Evolutionary conservation across 2,329 filamentous ascomycete species (phyloP).

Genomic region (Colletotrichum tofieldiae): DNA sequence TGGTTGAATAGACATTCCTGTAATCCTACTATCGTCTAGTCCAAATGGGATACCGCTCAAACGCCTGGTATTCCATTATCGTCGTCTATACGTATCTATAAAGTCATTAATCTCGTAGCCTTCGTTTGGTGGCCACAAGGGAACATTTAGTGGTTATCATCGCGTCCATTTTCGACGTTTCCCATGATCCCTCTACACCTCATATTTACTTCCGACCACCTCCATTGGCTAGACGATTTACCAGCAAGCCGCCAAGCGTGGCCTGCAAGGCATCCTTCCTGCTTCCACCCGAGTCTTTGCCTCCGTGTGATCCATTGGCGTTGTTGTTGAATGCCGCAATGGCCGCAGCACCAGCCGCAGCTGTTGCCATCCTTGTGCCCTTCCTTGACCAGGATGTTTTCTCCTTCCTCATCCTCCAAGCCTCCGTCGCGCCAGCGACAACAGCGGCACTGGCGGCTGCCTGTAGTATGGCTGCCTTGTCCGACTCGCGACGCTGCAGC

Average conservation of each 20-base stretch:
- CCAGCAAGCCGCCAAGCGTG: constrained; percentile 40
- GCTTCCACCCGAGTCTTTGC: constrained; percentile 15
- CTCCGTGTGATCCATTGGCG: neutral
- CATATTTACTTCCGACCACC: neutral
- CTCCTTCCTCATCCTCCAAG: constrained; percentile 41
- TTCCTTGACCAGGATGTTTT: constrained; percentile 40
- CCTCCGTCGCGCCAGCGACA: constrained; percentile 40
- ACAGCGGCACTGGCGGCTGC: constrained; percentile 41
- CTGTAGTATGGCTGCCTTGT: constrained; percentile 34
- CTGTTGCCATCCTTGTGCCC: constrained; percentile 38
- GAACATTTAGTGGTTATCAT: neutral
- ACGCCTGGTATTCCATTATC: constrained; percentile 1
- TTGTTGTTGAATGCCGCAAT: constrained; percentile 42
- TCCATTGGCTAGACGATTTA: constrained; percentile 37
- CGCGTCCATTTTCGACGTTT: neutral
- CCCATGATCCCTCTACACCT: neutral
- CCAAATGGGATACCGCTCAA: neutral
- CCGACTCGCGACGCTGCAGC: constrained; percentile 8
- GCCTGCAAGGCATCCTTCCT: constrained; percentile 34
- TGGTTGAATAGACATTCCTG: neutral
- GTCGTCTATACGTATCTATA: neutral
- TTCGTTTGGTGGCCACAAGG: no score
- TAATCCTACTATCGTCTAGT: no score
- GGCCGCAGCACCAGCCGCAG: constrained; percentile 42
- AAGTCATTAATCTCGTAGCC: neutral